Base-by-base conservation (phyloP, 2,329 filamentous ascomycete genomes). In the Phyllosticta paracitricarpa region DNA sequence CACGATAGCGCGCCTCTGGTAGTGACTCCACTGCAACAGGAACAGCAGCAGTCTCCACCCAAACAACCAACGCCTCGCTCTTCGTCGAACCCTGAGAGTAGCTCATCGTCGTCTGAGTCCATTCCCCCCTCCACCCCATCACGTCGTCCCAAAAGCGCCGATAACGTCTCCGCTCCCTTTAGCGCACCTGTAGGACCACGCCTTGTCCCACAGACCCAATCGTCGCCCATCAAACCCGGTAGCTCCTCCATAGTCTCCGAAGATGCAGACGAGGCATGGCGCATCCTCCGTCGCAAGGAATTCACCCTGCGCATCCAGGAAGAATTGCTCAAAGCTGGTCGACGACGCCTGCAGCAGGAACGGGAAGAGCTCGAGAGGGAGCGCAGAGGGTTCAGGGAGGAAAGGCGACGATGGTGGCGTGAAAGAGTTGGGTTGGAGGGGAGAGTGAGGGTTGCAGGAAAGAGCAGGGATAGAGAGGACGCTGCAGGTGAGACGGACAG, bases 311-410 rank as follows among this genome's bases (percentile, higher is more conserved):
- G 56, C 8, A 28, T n/a, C 8, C 35, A 35, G 6, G 58, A 61
- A 52, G 58, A 61, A n/a, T 35, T 30, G 2, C 54, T 61, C n/a
- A 51, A 30, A 28, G 25, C 25, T 5, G 54, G 54, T 8, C 53
- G 51, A 30, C 51, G 51, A 30, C 58, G 40, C 17, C 58, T 61
- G 8, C 40, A 30, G 2, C 54, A 61, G 25, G 58, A 61, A 17
- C 58, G 58, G 12, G 58, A 51, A 8, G 54, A 24, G 25, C 51
- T 61, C 35, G 58, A 61, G 19, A 56, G 12, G 58, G 58, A 61
- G 40, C 51, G 33, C 40, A 26, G 35, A 4, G 53, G 24, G 2
- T 28, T 52, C 19, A 22, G 28, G 9, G 35, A 56, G 12, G 40
- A 40, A 24, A 28, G 51, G 19, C 24, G 56, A 25, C 30, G n/a